Evolutionary conservation across 169 alveolate genomes (phyloP).

Genomic region (Eimeria falciformis): DNA sequence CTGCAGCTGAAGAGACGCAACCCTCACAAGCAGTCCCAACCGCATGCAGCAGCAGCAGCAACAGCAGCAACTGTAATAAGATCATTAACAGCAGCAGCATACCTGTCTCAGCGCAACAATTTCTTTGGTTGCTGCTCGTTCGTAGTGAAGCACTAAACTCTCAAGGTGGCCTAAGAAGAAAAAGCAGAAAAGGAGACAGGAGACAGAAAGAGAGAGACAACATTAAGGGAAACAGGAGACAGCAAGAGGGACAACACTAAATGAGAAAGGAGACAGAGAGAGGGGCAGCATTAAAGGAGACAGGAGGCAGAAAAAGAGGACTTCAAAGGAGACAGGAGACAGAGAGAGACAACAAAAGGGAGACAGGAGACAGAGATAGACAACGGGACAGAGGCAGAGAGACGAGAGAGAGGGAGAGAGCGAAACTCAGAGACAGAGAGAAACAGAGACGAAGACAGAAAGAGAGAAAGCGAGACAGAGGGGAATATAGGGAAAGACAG

Average conservation of each 20-base stretch:
- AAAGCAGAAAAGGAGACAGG: neutral
- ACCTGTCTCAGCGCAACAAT: neutral
- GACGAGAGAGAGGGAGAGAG: no score
- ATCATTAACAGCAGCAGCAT: neutral
- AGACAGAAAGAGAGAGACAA: neutral
- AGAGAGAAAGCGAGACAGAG: no score
- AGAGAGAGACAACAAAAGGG: no score
- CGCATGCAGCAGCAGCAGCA: neutral
- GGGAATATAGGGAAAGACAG: no score
- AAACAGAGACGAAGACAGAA: no score
- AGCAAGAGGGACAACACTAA: neutral
- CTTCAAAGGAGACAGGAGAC: no score
- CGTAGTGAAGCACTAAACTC: neutral
- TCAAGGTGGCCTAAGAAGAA: neutral
- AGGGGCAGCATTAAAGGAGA: no score
- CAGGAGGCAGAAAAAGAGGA: no score
- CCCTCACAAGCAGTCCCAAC: neutral
- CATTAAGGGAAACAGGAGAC: neutral
- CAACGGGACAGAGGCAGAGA: no score
- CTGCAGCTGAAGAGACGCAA: neutral
- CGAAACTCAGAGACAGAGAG: no score
- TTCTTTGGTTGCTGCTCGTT: neutral
- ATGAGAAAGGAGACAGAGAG: neutral
- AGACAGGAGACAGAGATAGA: no score
- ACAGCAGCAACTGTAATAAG: neutral